Conservation (phyloP, 2,329 filamentous ascomycete species). For the Zalaria obscura region DNA sequence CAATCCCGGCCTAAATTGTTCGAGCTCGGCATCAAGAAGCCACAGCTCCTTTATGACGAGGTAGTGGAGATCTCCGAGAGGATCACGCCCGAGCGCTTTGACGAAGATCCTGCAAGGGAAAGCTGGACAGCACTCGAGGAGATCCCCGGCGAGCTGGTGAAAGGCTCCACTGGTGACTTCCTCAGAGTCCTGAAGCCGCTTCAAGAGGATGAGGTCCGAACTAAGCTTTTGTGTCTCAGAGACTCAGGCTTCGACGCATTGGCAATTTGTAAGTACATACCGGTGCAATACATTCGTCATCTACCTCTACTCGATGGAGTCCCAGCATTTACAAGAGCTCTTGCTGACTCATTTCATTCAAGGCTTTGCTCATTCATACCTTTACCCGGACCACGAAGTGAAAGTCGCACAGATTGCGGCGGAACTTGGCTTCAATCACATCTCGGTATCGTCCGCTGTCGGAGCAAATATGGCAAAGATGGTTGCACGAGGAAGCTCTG, state of each 20-base stretch:
- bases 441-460: conserved; percentile 13
- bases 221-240: neutral
- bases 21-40: conserved; percentile 11
- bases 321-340: too few species aligned
- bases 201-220: neutral
- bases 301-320: too few species aligned
- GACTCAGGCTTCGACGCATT: neutral
- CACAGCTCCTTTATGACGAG: conserved; percentile 11
- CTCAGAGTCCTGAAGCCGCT: neutral
- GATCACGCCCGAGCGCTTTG: conserved; percentile 19
- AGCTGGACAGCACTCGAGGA: neutral
- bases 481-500: conserved; percentile 7
- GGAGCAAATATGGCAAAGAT: conserved; percentile 9
- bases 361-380: conserved; percentile 17
- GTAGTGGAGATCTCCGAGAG: conserved; percentile 13
- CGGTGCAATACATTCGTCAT: too few species aligned
- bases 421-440: conserved; percentile 13
- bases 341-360: too few species aligned
- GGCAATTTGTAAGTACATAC: neutral
- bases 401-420: conserved; percentile 14
- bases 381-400: conserved; percentile 18
- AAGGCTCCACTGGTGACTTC: neutral
- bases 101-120: conserved; percentile 10
- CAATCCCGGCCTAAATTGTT: conserved; percentile 19
- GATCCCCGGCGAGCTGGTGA: neutral